Percentiles rank a stretch among this genome's conserved stretches.
phyloP scores from a whole-genome alignment of 441 rosid species.

The Melastoma candidum region DNA sequence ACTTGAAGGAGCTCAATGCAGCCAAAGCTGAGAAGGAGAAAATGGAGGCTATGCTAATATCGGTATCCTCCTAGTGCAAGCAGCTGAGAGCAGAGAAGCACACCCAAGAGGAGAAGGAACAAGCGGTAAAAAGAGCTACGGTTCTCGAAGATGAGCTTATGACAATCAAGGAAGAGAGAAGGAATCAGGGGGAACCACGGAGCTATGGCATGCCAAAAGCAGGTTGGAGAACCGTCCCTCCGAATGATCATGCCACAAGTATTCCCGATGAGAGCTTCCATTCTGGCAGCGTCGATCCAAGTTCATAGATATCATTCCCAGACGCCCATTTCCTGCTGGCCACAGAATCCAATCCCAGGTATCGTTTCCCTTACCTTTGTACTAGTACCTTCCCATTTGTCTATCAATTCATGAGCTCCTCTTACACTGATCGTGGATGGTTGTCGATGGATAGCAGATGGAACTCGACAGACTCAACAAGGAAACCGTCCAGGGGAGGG shows the following conservation, averaged over 20 bases:
- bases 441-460: slow-evolving; percentile 21
- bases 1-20: slow-evolving; percentile 22
- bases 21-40: slow-evolving; percentile 27
- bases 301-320: slow-evolving; percentile 33
- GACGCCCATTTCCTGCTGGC: slow-evolving; percentile 28
- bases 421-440: slow-evolving; percentile 16
- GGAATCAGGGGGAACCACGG: slow-evolving; percentile 17
- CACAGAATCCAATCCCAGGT: slow-evolving; percentile 23
- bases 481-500: slow-evolving; percentile 23
- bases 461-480: slow-evolving; percentile 18
- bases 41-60: slow-evolving; percentile 23
- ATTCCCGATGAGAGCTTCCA: slow-evolving; percentile 13
- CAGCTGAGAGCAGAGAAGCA: slow-evolving; percentile 31
- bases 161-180: slow-evolving; percentile 27
- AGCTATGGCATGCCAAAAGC: slow-evolving; percentile 13
- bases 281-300: slow-evolving; percentile 17
- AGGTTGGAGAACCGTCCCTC: slow-evolving; percentile 13
- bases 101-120: slow-evolving; percentile 28
- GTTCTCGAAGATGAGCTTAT: slow-evolving; percentile 35
- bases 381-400: no score
- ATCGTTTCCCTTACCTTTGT: slow-evolving; percentile 10
- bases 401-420: background rate
- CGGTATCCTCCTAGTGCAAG: slow-evolving; percentile 25
- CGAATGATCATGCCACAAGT: slow-evolving; percentile 8
- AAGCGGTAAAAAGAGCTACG: slow-evolving; percentile 19